Evolutionary conservation across 345 rosid species (phyloP), one percentile per base, ranked within the genome.

Genomic region (Kandelia obovata): DNA sequence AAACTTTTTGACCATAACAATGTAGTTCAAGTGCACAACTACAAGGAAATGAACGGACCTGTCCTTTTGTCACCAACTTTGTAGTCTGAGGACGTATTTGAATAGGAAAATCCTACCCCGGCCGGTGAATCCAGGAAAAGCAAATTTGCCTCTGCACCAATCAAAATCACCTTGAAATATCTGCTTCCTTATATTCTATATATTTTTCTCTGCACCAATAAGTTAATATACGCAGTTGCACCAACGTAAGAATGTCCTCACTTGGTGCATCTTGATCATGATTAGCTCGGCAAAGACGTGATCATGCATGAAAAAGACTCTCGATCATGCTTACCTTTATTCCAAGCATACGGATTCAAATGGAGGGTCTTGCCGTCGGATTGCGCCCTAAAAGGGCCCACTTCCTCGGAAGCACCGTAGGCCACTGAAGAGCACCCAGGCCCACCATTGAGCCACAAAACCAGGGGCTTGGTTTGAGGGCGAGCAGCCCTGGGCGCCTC

Each of bases 381-480:
- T 31, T 76, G 78, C 15, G 86, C 85, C 11, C 92, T 80, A 76
- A 94, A 94, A 0, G 98, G 97, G n/a, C 98, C 98, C 3, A 94
- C 81, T 74, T 94, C 98, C 73, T 94, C 96, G 0, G 91, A 88
- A 31, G 95, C 96, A 28, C 98, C 96, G 0, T 85, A 91, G 3
- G 90, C 98, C 21, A 91, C 75, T 0, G 98, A 93, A 0, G 98
- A 93, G 71, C 98, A 93, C 7, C 98, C 97, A 0, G 97, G 98
- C 62, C 97, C 98, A 34, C 97, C 97, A 66, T 89, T 91, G 69
- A 93, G 94, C 97, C 98, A 89, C 20, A 91, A 56, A 11, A 91
- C 85, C 39, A 91, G 58, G 0, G 97, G 96, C 75, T 67, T 86
- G 0, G 77, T 71, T 0, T 17, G n/a, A 7, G 87, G 83, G 1